Evolutionary conservation across 208 protist species (phyloP), one percentile per base, ranked within the genome.

Genomic region (Trypanosomatidae sp.): DNA sequence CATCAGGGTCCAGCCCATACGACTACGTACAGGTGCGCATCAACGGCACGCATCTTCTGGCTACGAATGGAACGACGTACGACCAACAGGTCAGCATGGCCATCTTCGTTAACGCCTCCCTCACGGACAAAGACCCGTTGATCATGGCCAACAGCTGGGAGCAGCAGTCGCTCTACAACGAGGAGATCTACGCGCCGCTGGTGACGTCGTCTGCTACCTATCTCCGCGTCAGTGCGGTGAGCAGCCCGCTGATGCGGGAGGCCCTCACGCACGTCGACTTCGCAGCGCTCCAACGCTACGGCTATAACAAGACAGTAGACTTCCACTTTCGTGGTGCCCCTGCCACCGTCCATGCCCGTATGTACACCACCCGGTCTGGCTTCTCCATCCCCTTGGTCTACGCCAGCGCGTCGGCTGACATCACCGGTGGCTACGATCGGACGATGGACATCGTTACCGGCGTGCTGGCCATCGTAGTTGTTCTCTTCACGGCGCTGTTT

Each of bases 61-160:
- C 43, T 5, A 5, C 9, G 12, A 28, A 44, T 22, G 22, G 19
- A 12, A 8, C n/a, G 0, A 0, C 22, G 5, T 3, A 30, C 2
- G 13, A 36, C 0, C 47, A 19, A 28, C 50, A 50, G 25, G 33
- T 66, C n/a, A 30, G 15, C 17, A 58, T 59, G 28, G 72, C 65
- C 2, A 36, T 39, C 43, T 65, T 76, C 55, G 64, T 76, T 44
- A 69, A 76, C n/a, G 43, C 46, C 19, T 46, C 43, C 52, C 72
- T 76, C 64, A 25, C n/a, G 9, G 72, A 76, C 13, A 33, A 55
- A 4, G 72, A 76, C 44, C 72, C 72, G 33, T 41, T 71, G 0
- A 28, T 81, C 7, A 53, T 82, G 46, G 71, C 67, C 62, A 82
- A 82, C 70, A 79, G 74, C 79, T 79, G 74, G 79, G 69, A 66